Conservation (phyloP, 352 stramenopile species). For the Pythium coloratum region DNA sequence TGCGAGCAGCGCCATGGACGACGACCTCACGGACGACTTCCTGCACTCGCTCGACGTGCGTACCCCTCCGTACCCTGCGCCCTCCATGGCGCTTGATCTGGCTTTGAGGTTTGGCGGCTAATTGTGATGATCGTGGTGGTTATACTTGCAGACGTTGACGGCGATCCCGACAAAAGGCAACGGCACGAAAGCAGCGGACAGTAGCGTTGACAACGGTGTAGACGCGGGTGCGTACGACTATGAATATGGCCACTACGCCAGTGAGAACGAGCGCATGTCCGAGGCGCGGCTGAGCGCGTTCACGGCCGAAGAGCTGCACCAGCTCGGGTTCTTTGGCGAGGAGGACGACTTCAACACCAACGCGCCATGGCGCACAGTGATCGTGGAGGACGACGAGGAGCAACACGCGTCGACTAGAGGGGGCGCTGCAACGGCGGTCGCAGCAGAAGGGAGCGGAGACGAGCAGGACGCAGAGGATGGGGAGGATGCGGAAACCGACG, state of each 20-base stretch:
- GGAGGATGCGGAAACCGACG: constrained; percentile 24
- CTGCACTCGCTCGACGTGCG: constrained; percentile 72
- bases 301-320: constrained; percentile 21
- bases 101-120: not conserved
- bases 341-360: not conserved
- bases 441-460: constrained; percentile 4
- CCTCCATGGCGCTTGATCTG: not conserved
- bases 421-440: constrained; percentile 16
- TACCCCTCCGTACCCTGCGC: not conserved
- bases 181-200: not conserved
- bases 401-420: not conserved
- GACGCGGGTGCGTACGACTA: not conserved
- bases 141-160: constrained; percentile 21
- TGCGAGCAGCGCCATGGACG: constrained; percentile 33
- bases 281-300: constrained; percentile 26
- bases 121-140: not conserved
- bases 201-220: not conserved
- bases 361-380: constrained; percentile 19
- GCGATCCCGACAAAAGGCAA: constrained; percentile 13
- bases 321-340: constrained; percentile 17
- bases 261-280: constrained; percentile 6
- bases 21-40: constrained; percentile 68
- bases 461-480: constrained; percentile 34
- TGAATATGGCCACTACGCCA: not conserved
- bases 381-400: constrained; percentile 22